Conservation (phyloP, 116 monocot genomes). For the Iris pallida region DNA sequence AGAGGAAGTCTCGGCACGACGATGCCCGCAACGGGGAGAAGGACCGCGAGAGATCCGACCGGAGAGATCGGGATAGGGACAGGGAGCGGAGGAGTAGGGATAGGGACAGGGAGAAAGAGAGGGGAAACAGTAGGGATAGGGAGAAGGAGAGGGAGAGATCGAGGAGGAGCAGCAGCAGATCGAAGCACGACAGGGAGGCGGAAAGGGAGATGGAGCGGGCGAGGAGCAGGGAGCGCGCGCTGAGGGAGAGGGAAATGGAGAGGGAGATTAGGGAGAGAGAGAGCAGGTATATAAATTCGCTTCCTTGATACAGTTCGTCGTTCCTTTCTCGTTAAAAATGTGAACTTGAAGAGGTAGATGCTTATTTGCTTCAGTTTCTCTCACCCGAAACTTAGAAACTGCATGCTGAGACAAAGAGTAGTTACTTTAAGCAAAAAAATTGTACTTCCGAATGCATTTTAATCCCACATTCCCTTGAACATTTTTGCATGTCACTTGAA, state of each 20-base stretch:
- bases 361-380: too few species aligned
- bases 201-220: constrained; percentile 41
- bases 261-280: constrained; percentile 40
- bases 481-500: too few species aligned
- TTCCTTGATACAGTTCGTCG: background rate
- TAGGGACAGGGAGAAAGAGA: constrained; percentile 25
- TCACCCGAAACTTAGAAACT: too few species aligned
- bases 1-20: constrained; percentile 8
- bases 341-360: too few species aligned
- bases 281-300: constrained; percentile 25
- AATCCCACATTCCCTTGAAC: too few species aligned
- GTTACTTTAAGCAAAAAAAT: too few species aligned
- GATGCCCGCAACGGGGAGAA: background rate
- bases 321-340: too few species aligned
- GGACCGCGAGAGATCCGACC: constrained; percentile 4
- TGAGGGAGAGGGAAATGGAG: constrained; percentile 32
- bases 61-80: constrained; percentile 14
- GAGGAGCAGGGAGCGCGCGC: constrained; percentile 30
- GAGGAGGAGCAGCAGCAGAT: constrained; percentile 41
- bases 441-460: too few species aligned
- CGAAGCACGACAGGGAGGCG: constrained; percentile 29
- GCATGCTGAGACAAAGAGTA: too few species aligned
- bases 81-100: constrained; percentile 28
- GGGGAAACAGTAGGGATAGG: constrained; percentile 8
- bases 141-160: constrained; percentile 22